phyloP scores from a whole-genome alignment of 306 rosid genomes.

The Begonia fuchsioides region DNA sequence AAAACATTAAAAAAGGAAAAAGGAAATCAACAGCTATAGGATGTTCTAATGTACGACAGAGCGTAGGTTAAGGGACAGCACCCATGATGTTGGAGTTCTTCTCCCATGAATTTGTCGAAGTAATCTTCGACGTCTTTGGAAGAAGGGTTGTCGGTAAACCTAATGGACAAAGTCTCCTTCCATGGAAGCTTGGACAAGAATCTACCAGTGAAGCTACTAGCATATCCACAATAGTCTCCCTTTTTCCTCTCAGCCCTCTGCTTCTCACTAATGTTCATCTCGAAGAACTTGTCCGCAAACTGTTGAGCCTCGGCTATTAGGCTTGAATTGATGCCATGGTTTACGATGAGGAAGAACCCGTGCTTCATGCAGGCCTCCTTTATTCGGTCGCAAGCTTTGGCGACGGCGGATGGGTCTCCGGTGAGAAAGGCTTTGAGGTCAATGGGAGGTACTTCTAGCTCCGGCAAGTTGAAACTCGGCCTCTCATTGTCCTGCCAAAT shows the following conservation, averaged over 20 bases:
- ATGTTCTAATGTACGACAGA: too few species aligned
- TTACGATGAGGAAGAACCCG: slow-evolving; percentile 75
- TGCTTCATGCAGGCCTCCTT: slow-evolving; percentile 69
- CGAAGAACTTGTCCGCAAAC: slow-evolving; percentile 58
- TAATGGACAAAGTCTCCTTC: slow-evolving; percentile 42
- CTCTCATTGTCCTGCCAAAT: slow-evolving; percentile 89
- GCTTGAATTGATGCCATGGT: slow-evolving; percentile 50
- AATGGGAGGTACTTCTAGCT: slow-evolving; percentile 51
- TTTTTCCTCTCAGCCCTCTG: slow-evolving; percentile 66
- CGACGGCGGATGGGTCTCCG: slow-evolving; percentile 29
- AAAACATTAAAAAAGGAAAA: too few species aligned
- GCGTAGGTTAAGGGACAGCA: slow-evolving; percentile 4
- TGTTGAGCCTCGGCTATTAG: slow-evolving; percentile 48
- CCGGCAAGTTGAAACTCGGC: slow-evolving; percentile 34
- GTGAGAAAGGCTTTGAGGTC: slow-evolving; percentile 52
- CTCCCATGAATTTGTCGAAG: slow-evolving; percentile 32
- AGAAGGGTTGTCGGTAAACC: slow-evolving; percentile 14
- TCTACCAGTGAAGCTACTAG: slow-evolving; percentile 86
- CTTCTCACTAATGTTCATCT: slow-evolving; percentile 49
- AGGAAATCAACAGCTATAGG: too few species aligned
- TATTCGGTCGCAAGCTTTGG: slow-evolving; percentile 36
- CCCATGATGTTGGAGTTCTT: slow-evolving; percentile 55
- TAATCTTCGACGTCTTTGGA: slow-evolving; percentile 33
- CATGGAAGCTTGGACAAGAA: slow-evolving; percentile 86
- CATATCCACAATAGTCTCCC: slow-evolving; percentile 89